Evolutionary conservation across 495 filamentous ascomycete species (phyloP).

Genomic region (Sporormia fimetaria): DNA sequence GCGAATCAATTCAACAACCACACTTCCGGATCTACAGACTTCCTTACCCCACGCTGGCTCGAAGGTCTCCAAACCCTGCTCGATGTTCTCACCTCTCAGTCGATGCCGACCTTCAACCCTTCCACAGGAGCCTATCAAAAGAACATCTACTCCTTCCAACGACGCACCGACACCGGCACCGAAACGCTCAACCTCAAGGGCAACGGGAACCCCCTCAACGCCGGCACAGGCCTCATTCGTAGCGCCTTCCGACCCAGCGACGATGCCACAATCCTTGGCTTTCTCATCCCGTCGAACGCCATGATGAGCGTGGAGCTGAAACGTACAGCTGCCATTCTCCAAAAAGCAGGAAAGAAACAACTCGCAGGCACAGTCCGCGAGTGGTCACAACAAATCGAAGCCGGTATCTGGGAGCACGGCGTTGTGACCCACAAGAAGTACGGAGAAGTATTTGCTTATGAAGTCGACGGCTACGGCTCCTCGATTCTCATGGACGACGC

Average conservation of each 20-base stretch:
- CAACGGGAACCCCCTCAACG: constrained; percentile 80
- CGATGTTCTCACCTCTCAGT: constrained; percentile 63
- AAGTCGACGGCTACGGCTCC: constrained; percentile 92
- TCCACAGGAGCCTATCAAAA: constrained; percentile 48
- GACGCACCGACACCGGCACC: constrained; percentile 67
- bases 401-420: constrained; percentile 79
- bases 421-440: constrained; percentile 73
- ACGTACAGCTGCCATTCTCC: constrained; percentile 58
- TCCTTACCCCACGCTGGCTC: constrained; percentile 70
- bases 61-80: constrained; percentile 64
- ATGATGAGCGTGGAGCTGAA: constrained; percentile 89
- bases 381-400: constrained; percentile 57
- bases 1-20: constrained; percentile 75
- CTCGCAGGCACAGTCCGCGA: constrained; percentile 41
- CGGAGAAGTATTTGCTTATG: constrained; percentile 88
- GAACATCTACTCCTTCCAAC: constrained; percentile 80
- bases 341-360: constrained; percentile 42
- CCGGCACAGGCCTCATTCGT: constrained; percentile 72
- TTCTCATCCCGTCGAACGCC: constrained; percentile 92
- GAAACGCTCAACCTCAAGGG: constrained; percentile 79
- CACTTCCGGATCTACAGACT: constrained; percentile 65
- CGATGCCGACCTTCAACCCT: constrained; percentile 63
- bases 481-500: constrained; percentile 94
- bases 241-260: constrained; percentile 95
- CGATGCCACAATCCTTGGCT: constrained; percentile 90